Base-by-base conservation (phyloP, 2,329 filamentous ascomycete genomes). In the Gnomoniopsis smithogilvyi region DNA sequence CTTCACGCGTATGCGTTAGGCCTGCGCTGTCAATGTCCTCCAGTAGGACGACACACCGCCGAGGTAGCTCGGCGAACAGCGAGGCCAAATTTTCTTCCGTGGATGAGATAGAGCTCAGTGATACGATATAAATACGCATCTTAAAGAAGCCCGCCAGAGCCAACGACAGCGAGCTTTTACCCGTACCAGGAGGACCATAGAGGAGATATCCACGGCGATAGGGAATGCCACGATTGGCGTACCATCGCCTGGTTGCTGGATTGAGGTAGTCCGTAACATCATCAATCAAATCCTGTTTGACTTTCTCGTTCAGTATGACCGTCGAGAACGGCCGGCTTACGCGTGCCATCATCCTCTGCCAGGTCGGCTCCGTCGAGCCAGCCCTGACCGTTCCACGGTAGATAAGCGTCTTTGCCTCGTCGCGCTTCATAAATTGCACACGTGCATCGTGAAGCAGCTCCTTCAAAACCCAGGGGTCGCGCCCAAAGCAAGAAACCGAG, bases 191-290 rank as follows among this genome's bases (percentile, higher is more conserved):
- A 0, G 91, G 90, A 0, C 92, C 92, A 64, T 93, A 80, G 17
- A 96, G 84, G 0, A 96, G 81, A 67, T 95, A 96, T 0, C 92
- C 92, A 4, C 92, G 82, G 15, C 92, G 84, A 70, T 96, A 96
- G 0, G 92, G 92, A 33, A 96, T 94, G 1, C 92, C 92, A 7
- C 91, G 82, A 64, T 91, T 89, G 0, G 87, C 81, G 69, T 96
- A 96, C 91, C 91, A 96, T n/a, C 86, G 79, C 48, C 83, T 78
- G 0, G 86, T 88, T 14, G 76, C 72, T 0, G 85, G 85, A 62
- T 84, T 77, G 38, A 89, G 79, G 66, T 89, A 89, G 65, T 88
- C 84, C 26, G 76, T 77, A 34, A 87, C 80, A 65, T 89, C 86
- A 46, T 79, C 77, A 51, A 89, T 75, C 14, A 89, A 76, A 2